Evolutionary conservation across 495 filamentous ascomycete species (phyloP), one percentile per base, ranked within the genome.

Genomic region (Cercophora sp.): DNA sequence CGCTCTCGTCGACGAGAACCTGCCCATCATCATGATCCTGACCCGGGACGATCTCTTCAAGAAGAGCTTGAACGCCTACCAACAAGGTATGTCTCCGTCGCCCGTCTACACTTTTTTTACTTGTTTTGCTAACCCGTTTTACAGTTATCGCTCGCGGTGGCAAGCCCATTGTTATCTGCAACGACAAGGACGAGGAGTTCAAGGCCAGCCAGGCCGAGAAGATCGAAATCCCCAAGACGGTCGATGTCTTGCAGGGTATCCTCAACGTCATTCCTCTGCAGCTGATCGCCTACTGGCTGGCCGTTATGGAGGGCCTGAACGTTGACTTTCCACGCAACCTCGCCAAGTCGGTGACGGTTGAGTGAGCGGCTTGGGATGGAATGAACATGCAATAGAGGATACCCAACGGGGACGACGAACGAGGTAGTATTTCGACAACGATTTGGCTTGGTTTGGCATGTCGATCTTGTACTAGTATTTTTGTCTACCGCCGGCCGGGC

Each of bases 11-110:
- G 93, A 98, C 64, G 93, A 97, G 79, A 90, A 95, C 69, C 81
- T 98, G 24, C 93, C 93, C 50, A 98, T 98, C 70, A 96, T 98
- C 75, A 98, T 98, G 93, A 96, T 98, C 60, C 77, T 98, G 27
- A 98, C 93, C 20, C 85, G 94, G 45, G 93, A 98, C 70, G 80
- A 89, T 54, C 84, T 98, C 64, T 98, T 97, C 74, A 84, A 84
- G 68, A 98, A 98, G 75, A 96, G 92, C 9, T 76, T 98, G 54
- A 98, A 98, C 68, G 93, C 93, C 60, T 98, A 97, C 67, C 93
- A 98, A 74, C 93, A 98, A 79, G 86, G 88, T 91, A 76, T 66
- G 81, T 73, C 37, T 6, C 26, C 8, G 11, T 25, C 13, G 5
- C 19, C 29, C 29, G n/a, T n/a, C n/a, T n/a, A n/a, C 24, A 11